Base-by-base conservation (phyloP, 441 rosid species). In the Euphorbia corollata region DNA sequence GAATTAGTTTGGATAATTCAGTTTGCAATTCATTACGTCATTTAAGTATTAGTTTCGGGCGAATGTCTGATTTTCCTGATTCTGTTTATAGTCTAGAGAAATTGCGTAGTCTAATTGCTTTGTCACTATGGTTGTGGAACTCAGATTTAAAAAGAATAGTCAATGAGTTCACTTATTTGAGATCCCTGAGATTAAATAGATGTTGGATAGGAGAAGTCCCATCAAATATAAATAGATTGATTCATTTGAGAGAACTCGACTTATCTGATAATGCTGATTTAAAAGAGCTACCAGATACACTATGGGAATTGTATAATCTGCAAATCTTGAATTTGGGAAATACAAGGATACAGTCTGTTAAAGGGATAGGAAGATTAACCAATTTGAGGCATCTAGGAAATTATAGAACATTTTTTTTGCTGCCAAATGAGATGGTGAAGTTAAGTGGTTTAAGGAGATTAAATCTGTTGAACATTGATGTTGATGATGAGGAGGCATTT, bases 201-300 rank as follows among this genome's bases (percentile, higher is more conserved):
- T 43, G 54, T 63, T 34, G 20, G 8, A 43, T 63, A 24, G 2
- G 0, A 24, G 24, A 27, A 30, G 30, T 64, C 19, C 68, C 50
- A 51, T 18, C 60, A 5, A 36, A 65, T 19, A 34, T 65, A 51
- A 11, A 43, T 22, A 20, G 38, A 15, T 47, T 64, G 39, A 48
- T 64, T 18, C 68, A 65, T 65, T 19, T 65, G 43, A 64, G 59
- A n/a, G 36, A 18, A 4, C 68, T 64, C 20, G 24, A 64, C n/a
- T 8, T 64, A 27, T 16, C 39, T 27, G 1, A 0, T 0, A 50
- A 50, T 32, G 1, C 0, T 19, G 1, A 1, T 45, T 48, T 64
- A 24, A 11, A 10, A 20, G 27, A 50, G 27, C 12, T 64, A 22
- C 68, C 68, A 4, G 30, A 48, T n/a, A 34, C 38, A 32, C 4